Conservation (phyloP, 768 basidiomycete genomes). For the Naganishia vaughanmartiniae region DNA sequence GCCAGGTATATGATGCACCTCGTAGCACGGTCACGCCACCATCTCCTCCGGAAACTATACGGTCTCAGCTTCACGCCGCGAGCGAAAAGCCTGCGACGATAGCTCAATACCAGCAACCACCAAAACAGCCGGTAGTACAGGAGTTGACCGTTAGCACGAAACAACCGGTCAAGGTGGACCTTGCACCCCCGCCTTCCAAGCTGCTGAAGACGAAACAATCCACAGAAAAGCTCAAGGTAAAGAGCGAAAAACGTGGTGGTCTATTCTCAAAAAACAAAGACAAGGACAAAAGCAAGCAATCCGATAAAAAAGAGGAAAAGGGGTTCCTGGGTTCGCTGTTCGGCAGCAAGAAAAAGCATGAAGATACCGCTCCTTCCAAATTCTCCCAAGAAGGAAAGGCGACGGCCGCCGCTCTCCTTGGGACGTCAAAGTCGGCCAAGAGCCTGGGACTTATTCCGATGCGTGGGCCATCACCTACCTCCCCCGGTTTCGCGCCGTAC, state of each 20-base stretch:
- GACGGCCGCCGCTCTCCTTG: constrained; percentile 79
- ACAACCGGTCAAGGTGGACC: background rate
- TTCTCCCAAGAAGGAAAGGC: constrained; percentile 66
- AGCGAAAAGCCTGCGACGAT: constrained; percentile 8
- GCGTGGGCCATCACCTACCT: constrained; percentile 47
- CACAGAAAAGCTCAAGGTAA: constrained; percentile 29
- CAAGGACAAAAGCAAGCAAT: constrained; percentile 31
- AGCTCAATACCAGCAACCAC: background rate
- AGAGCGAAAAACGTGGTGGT: constrained; percentile 40
- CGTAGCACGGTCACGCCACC: background rate
- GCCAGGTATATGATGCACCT: background rate
- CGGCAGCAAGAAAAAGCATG: constrained; percentile 78
- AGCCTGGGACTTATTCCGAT: constrained; percentile 49
- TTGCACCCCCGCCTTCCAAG: constrained; percentile 22
- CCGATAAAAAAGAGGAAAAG: constrained; percentile 56
- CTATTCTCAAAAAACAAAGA: constrained; percentile 35
- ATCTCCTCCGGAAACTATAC: constrained; percentile 26
- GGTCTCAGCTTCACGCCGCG: constrained; percentile 3
- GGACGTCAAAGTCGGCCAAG: constrained; percentile 77
- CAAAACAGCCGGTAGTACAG: background rate
- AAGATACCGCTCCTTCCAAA: constrained; percentile 52
- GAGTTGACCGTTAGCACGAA: background rate
- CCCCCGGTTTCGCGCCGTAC: constrained; percentile 54
- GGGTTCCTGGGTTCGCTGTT: constrained; percentile 92
- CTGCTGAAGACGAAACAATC: constrained; percentile 24